Percentiles rank a stretch among this genome's conserved stretches.
Conservation (phyloP, 1,284 basidiomycete species). For the Leccinum variabile region DNA sequence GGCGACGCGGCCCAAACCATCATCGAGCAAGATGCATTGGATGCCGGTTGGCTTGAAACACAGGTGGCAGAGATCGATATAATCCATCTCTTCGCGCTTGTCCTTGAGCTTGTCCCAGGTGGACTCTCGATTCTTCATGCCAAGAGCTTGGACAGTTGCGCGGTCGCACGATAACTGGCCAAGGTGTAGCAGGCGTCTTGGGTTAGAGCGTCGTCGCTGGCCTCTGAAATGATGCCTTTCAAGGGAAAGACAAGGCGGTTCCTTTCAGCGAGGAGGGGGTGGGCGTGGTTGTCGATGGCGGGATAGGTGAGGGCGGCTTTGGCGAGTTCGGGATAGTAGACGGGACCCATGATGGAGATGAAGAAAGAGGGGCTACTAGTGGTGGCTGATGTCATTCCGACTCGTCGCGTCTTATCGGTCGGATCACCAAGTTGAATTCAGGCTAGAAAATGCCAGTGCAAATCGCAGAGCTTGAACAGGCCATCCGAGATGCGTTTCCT, state of each 20-base stretch:
- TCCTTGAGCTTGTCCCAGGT: conserved; percentile 62
- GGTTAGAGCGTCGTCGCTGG: conserved; percentile 48
- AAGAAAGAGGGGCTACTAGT: conserved; percentile 9
- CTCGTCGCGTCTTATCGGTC: conserved; percentile 1
- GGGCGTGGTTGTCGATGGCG: conserved; percentile 74
- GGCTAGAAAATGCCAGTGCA: conserved; percentile 57
- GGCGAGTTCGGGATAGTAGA: conserved; percentile 38
- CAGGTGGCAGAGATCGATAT: conserved; percentile 53
- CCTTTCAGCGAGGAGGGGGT: conserved; percentile 57
- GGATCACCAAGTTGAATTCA: conserved; percentile 9
- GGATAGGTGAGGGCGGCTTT: conserved; percentile 40
- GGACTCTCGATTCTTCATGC: conserved; percentile 37
- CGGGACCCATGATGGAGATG: conserved; percentile 15
- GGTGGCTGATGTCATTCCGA: not conserved
- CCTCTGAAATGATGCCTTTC: conserved; percentile 66
- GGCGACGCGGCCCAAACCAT: conserved; percentile 54
- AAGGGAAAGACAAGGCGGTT: conserved; percentile 51
- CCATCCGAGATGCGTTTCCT: conserved; percentile 58
- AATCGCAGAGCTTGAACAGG: conserved; percentile 52
- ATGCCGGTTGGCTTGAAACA: conserved; percentile 57
- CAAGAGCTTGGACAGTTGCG: conserved; percentile 52
- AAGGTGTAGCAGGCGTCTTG: conserved; percentile 54
- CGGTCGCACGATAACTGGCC: conserved; percentile 55
- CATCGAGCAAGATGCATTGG: conserved; percentile 68
- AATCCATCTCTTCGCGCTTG: conserved; percentile 44